Conservation (phyloP, 768 basidiomycete genomes). For the Russula griseocarnosa region DNA sequence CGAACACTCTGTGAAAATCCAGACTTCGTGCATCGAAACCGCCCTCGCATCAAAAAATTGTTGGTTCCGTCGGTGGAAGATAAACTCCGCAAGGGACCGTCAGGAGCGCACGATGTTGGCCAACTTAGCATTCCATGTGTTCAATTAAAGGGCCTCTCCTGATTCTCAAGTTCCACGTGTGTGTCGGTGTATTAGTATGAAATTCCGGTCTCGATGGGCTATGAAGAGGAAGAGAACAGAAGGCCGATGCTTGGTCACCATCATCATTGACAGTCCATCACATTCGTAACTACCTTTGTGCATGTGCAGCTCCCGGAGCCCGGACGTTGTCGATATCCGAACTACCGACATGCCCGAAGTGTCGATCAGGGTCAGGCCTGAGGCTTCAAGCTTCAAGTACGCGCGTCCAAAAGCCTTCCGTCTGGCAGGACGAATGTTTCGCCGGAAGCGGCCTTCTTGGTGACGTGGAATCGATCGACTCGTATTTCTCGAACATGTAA, state of each 20-base stretch:
- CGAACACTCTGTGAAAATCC: constrained; percentile 22
- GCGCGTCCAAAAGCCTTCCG: not conserved
- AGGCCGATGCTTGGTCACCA: constrained; percentile 23
- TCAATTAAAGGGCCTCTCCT: not conserved
- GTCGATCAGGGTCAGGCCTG: no score
- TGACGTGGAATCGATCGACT: not conserved
- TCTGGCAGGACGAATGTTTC: not conserved
- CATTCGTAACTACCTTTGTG: constrained; percentile 3
- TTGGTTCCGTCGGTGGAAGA: constrained; percentile 15
- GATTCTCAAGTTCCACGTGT: not conserved
- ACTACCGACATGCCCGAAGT: constrained; percentile 6
- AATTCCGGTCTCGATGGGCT: not conserved
- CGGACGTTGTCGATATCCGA: constrained; percentile 8
- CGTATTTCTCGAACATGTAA: constrained; percentile 3
- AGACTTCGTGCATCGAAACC: constrained; percentile 19
- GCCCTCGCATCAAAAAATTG: not conserved
- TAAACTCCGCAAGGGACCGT: constrained; percentile 15
- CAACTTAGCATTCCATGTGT: not conserved
- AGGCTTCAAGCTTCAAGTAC: not conserved
- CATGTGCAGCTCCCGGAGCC: constrained; percentile 5
- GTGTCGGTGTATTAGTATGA: not conserved
- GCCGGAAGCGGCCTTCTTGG: not conserved
- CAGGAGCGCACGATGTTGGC: constrained; percentile 12
- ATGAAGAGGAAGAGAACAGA: constrained; percentile 24
- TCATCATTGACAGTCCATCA: constrained; percentile 7